These are phyloP conservation scores for Pittosporum tobira DNA, from an alignment of 129 eudicot genomes.

Conservation along the genomic window DNA sequence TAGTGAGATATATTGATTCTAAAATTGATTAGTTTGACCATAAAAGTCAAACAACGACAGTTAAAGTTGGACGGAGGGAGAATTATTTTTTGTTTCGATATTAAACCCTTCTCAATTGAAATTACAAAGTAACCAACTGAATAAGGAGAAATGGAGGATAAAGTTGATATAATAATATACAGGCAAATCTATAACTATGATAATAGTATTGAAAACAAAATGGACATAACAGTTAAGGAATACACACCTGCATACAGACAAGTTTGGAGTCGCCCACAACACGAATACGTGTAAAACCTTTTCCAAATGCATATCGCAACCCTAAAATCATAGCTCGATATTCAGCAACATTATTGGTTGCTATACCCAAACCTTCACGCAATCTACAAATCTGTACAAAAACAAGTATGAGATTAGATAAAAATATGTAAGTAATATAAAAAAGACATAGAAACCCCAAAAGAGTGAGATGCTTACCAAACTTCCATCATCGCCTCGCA, in stretches of 20 bases:
- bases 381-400: slow-evolving; percentile 62
- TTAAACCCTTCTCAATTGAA: no score
- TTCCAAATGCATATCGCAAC: slow-evolving; percentile 66
- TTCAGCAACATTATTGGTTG: slow-evolving; percentile 81
- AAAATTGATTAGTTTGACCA: no score
- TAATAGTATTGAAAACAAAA: not conserved
- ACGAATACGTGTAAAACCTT: slow-evolving; percentile 73
- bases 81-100: not conserved
- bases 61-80: no score
- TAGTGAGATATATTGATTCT: no score
- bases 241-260: slow-evolving; percentile 84
- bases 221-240: not conserved
- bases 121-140: no score
- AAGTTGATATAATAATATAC: not conserved
- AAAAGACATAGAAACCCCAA: not conserved
- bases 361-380: slow-evolving; percentile 87
- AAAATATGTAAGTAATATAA: not conserved
- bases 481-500: slow-evolving; percentile 63
- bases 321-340: slow-evolving; percentile 85
- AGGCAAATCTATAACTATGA: no score
- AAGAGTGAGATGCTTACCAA: slow-evolving; percentile 25
- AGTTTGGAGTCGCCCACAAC: slow-evolving; percentile 89
- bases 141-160: not conserved
- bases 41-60: no score
- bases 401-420: slow-evolving; percentile 1